phyloP scores from a whole-genome alignment of 2,329 filamentous ascomycete genomes.

The Sarocladium brachiariae region DNA sequence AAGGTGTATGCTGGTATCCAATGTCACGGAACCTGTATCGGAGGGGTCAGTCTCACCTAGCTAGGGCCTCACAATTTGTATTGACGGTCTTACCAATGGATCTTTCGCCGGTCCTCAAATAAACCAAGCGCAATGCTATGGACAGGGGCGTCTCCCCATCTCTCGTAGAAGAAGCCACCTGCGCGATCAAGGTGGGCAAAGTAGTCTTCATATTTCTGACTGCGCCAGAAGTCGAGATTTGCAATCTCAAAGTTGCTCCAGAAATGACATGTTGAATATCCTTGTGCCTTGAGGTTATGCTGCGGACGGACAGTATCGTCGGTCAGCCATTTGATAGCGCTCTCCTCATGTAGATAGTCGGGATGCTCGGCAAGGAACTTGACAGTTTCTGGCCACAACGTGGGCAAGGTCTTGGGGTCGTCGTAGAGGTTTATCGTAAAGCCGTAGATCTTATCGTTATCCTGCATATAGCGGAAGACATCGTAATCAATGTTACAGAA shows the following conservation, averaged over 20 bases:
- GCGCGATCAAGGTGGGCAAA: conserved; percentile 95
- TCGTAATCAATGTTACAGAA: conserved; percentile 99
- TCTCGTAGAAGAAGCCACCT: conserved; percentile 96
- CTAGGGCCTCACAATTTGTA: too few relatives aligned
- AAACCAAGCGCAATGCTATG: conserved; percentile 89
- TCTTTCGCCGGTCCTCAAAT: conserved; percentile 83
- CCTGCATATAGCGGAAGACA: conserved; percentile 95
- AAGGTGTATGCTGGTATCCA: conserved; percentile 95
- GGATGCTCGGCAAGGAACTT: conserved; percentile 85
- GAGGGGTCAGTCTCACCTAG: conserved; percentile 7
- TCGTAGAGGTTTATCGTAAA: conserved; percentile 99
- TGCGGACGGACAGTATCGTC: conserved; percentile 71
- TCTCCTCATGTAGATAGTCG: conserved; percentile 73
- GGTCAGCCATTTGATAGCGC: conserved; percentile 80
- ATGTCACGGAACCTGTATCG: conserved; percentile 88
- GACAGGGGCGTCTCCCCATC: conserved; percentile 96
- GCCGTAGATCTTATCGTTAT: conserved; percentile 97
- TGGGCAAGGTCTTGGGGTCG: conserved; percentile 75
- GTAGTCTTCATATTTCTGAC: conserved; percentile 86
- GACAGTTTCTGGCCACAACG: conserved; percentile 89
- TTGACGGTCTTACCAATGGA: conserved; percentile 71
- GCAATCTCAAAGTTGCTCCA: conserved; percentile 99
- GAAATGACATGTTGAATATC: conserved; percentile 97
- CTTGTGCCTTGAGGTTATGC: conserved; percentile 74
- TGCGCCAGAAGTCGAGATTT: conserved; percentile 88